phyloP scores from a whole-genome alignment of 2,329 filamentous ascomycete species.

The Talaromyces sp. region DNA sequence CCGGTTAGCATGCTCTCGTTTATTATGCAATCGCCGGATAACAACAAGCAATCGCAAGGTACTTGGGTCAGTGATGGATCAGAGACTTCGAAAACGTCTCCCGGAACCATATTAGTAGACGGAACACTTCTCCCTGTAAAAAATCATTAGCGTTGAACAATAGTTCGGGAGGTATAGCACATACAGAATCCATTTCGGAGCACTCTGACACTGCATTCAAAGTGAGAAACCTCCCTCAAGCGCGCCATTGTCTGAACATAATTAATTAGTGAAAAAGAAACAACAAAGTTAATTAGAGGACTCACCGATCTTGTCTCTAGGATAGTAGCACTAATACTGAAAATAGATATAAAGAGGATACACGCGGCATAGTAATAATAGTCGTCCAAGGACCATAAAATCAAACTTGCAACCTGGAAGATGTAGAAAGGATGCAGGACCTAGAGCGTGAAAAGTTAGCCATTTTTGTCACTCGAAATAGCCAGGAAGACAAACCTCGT shows the following conservation, averaged over 20 bases:
- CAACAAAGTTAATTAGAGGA: conserved; percentile 11
- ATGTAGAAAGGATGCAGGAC: conserved; percentile 98
- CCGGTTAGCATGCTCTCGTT: conserved; percentile 98
- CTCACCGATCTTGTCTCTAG: conserved; percentile 78
- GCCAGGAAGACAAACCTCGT: conserved; percentile 59
- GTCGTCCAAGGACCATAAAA: conserved; percentile 90
- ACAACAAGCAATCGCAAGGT: conserved; percentile 83
- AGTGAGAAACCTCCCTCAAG: conserved; percentile 83
- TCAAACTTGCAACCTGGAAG: conserved; percentile 89
- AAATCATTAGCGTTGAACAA: background rate
- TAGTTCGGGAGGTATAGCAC: conserved; percentile 21
- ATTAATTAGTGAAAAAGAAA: conserved; percentile 2
- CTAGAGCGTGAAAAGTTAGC: conserved; percentile 33
- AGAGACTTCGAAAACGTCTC: conserved; percentile 94
- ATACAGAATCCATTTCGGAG: conserved; percentile 89
- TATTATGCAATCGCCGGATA: conserved; percentile 94
- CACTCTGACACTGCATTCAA: conserved; percentile 92
- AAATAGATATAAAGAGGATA: conserved; percentile 90
- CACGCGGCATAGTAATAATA: conserved; percentile 98
- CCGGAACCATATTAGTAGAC: conserved; percentile 85
- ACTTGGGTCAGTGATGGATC: conserved; percentile 85
- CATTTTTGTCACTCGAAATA: background rate
- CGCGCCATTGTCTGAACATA: conserved; percentile 71
- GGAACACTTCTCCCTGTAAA: conserved; percentile 69
- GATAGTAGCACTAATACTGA: conserved; percentile 84